Conservation (phyloP, 202 grass and related monocot genomes). For the Brachypodium distachyon region DNA sequence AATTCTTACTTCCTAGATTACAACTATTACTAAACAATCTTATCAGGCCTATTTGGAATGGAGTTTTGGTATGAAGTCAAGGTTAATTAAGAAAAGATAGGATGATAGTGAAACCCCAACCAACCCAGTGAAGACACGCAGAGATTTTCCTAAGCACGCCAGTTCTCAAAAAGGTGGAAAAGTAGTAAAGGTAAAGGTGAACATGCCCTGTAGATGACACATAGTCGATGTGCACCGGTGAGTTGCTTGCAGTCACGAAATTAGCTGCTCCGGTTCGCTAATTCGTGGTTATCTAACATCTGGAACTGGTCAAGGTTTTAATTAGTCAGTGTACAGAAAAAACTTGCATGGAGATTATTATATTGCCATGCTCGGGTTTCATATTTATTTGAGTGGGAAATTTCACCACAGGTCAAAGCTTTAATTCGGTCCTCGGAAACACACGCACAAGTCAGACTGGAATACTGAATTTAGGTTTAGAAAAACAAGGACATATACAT, state of each 20-base stretch:
- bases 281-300: not conserved
- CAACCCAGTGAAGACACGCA: conserved; percentile 14
- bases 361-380: not conserved
- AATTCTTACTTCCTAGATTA: conserved; percentile 8
- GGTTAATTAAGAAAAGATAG: conserved; percentile 10
- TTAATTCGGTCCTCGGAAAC: not conserved
- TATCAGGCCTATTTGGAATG: conserved; percentile 19
- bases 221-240: not conserved
- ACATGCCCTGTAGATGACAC: conserved; percentile 11
- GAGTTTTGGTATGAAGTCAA: conserved; percentile 17
- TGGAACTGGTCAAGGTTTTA: not conserved
- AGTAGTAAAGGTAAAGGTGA: not conserved
- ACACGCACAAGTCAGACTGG: not conserved
- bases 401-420: not conserved
- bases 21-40: conserved; percentile 4
- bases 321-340: not conserved
- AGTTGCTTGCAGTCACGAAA: not conserved
- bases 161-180: conserved; percentile 10
- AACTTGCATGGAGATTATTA: not conserved
- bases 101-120: conserved; percentile 19
- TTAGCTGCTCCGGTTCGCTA: not conserved
- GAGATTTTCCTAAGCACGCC: conserved; percentile 19
- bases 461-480: not conserved
- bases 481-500: not conserved
- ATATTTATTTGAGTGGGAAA: not conserved